Base-by-base conservation (phyloP, 2,329 filamentous ascomycete species). In the Nemania sp. region DNA sequence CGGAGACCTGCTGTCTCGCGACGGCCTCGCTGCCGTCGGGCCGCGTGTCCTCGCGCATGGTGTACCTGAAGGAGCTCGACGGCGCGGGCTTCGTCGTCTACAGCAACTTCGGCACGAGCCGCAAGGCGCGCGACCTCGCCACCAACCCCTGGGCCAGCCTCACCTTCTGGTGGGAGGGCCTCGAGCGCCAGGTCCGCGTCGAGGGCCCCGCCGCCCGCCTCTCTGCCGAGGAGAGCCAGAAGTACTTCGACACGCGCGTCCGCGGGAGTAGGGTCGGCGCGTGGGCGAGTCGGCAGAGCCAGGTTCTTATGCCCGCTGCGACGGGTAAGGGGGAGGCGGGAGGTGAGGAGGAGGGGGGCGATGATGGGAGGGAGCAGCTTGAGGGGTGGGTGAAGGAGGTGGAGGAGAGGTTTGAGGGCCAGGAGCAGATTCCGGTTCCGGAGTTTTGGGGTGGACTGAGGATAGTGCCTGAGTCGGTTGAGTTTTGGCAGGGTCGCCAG, bases 41-140 rank as follows among this genome's bases (percentile, higher is more conserved):
- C 68, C 90, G 92, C 54, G 92, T 98, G 22, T 93, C 90, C 54
- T 90, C 93, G 3, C 93, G 96, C 67, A 87, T 93, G 73, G 93
- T 99, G 43, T 99, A 98, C 82, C 87, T 99, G 73, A 99, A 99
- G 82, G 96, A 98, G 84, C 89, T 98, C 26, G 94, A 98, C 80
- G 80, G 84, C 62, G 75, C 80, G 5, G 94, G 94, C 18, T 99
- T 97, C 81, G 93, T 98, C 51, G 86, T 99, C 56, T 99, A 98
- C 85, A 92, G 89, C 77, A 99, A 99, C 80, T 95, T 94, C 83
- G 94, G 89, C 68, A 96, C 92, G 0, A 93, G 89, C 67, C 82
- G 86, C 75, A 89, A 91, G 82, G 88, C 90, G 0, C 77, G 81
- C 57, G 93, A 97, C 78, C 82, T 96, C 6, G 85, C 83, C 24